Evolutionary conservation across 306 rosid genomes (phyloP).

Genomic region (Corylus americana): DNA sequence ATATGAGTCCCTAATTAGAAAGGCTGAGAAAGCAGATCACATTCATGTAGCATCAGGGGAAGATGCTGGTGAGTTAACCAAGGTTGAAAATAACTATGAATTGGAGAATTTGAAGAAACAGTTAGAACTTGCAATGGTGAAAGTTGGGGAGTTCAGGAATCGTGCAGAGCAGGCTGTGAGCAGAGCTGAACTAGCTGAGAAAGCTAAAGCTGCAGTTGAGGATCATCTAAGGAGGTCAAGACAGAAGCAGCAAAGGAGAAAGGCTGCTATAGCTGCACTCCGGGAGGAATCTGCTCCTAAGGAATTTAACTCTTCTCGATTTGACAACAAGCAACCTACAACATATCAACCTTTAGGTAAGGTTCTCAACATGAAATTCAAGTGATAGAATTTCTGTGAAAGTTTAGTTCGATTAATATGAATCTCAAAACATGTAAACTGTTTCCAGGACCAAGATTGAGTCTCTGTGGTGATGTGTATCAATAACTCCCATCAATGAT

Average conservation of each 20-base stretch:
- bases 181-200: slow-evolving; percentile 83
- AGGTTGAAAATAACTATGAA: slow-evolving; percentile 26
- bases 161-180: slow-evolving; percentile 80
- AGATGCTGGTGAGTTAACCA: slow-evolving; percentile 12
- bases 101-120: slow-evolving; percentile 60
- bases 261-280: slow-evolving; percentile 56
- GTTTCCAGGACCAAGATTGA: not conserved
- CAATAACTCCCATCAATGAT: not conserved
- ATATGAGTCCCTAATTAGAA: slow-evolving; percentile 30
- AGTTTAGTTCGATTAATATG: not conserved
- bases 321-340: slow-evolving; percentile 32
- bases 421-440: not conserved
- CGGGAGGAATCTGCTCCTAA: slow-evolving; percentile 48
- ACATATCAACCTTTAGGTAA: slow-evolving; percentile 50
- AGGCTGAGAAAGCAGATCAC: slow-evolving; percentile 30
- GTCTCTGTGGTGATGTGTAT: not conserved
- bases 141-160: slow-evolving; percentile 56
- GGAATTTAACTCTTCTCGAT: slow-evolving; percentile 38
- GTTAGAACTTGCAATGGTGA: slow-evolving; percentile 51
- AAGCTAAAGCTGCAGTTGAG: slow-evolving; percentile 61
- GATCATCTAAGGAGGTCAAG: slow-evolving; percentile 54
- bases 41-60: slow-evolving; percentile 22
- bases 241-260: slow-evolving; percentile 57
- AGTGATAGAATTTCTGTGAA: slow-evolving; percentile 4
- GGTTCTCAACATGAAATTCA: slow-evolving; percentile 72